These are phyloP conservation scores for Vachellia collinsii DNA, from an alignment of 306 rosid genomes.

Conservation along the genomic window DNA sequence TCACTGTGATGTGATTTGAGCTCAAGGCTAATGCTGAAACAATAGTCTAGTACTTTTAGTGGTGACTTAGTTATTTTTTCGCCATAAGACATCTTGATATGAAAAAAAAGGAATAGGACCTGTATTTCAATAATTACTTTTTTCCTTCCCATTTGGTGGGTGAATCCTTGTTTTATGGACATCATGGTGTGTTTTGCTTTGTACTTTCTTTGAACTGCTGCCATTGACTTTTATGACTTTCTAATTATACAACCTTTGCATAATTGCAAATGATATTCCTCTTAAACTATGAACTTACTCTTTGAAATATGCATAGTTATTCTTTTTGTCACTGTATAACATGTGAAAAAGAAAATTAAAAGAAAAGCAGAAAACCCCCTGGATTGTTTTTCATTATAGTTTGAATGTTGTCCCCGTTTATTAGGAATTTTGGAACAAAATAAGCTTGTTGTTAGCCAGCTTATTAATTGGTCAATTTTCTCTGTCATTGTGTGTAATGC, in stretches of 20 bases:
- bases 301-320: background rate
- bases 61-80: background rate
- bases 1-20: conserved; percentile 4
- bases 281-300: background rate
- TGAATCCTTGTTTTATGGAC: background rate
- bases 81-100: background rate
- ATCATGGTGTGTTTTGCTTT: conserved; percentile 1
- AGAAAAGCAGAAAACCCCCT: background rate
- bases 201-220: background rate
- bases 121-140: background rate
- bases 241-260: background rate
- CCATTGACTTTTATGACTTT: background rate
- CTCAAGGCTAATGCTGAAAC: conserved; percentile 19
- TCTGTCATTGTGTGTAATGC: background rate
- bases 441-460: background rate
- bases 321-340: background rate
- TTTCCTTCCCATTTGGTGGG: background rate
- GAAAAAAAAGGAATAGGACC: background rate
- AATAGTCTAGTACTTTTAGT: conserved; percentile 11
- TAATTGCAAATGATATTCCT: background rate
- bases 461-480: background rate
- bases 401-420: background rate
- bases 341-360: background rate
- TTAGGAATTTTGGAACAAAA: background rate
- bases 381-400: background rate